A percentile compares a stretch with the other conserved stretches of the same genome.
These are phyloP conservation scores for Trapa bicornis DNA, from an alignment of 345 rosid genomes.

Conservation along the genomic window DNA sequence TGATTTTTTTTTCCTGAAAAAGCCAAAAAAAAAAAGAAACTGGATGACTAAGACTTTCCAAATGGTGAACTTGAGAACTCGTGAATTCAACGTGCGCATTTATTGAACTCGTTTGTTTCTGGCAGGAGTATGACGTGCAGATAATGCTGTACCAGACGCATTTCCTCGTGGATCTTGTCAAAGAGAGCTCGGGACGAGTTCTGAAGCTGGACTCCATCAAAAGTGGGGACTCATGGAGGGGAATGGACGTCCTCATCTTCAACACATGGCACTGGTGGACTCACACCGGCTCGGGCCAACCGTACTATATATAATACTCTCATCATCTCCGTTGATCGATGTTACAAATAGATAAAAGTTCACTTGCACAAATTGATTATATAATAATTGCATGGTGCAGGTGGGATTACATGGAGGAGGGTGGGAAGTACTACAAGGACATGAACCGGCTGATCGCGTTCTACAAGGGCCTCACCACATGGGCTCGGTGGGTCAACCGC, in stretches of 20 bases:
- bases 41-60: neutral
- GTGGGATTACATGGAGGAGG: conserved; percentile 68
- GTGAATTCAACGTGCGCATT: no score
- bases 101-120: neutral
- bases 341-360: no score
- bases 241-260: conserved; percentile 79
- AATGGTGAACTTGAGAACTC: no score
- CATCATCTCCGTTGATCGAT: no score
- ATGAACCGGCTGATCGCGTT: conserved; percentile 75
- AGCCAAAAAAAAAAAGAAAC: neutral
- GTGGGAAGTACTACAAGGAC: conserved; percentile 46
- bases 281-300: conserved; percentile 53
- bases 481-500: conserved; percentile 86
- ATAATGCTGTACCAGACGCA: conserved; percentile 47
- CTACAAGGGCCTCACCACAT: conserved; percentile 77
- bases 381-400: conserved; percentile 18
- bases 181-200: conserved; percentile 32
- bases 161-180: conserved; percentile 52
- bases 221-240: conserved; percentile 57
- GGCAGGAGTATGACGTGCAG: conserved; percentile 51
- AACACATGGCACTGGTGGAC: conserved; percentile 98
- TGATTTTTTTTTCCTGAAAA: neutral
- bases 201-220: conserved; percentile 64
- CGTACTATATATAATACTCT: conserved; percentile 17
- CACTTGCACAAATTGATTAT: no score